Base-by-base conservation (phyloP, 805 yeast species). In the Blastobotrys chiropterorum region DNA sequence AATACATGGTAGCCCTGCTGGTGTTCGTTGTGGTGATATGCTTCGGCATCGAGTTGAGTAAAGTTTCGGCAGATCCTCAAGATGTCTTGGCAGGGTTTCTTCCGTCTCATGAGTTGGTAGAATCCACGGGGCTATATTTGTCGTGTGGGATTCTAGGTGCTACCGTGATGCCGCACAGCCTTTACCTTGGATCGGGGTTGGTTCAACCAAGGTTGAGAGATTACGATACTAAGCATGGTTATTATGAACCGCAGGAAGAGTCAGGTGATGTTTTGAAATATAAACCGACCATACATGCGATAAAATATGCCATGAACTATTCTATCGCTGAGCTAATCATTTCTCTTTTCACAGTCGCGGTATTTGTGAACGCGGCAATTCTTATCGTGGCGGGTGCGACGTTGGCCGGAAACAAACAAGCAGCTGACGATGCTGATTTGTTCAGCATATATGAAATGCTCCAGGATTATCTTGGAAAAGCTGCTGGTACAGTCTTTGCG, bases 161-260 rank as follows among this genome's bases (percentile, higher is more conserved):
- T 8, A 90, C 96, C 0, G 96, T 90, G 20, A 90, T 90, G 97
- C 97, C 97, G 1, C 96, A 90, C 63, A 83, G 90, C 1, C 71
- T 90, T 47, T 88, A 85, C 61, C 71, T 90, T 51, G 96, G 96
- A 1, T 85, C 94, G 0, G 92, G 94, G 3, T 72, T 90, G 47
- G 97, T 89, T 4, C 95, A 89, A 65, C 86, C 96, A 20, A 77
- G 97, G 57, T 72, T 90, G 44, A 76, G 77, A 58, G 95, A 87
- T 26, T 89, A 73, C 60, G 97, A 90, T 65, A 59, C 75, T 2
- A 74, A 77, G 53, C 72, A 79, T 56, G 82, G 83, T 19, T 71
- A 74, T 58, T 75, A 72, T 58, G 59, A 62, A 19, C 60, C 71
- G 0, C 49, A 46, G 5, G 51, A 44, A 7, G 59, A 62, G 22